Conservation (phyloP, 1,139 yeast species). For the Yamadazyma trypodendri region DNA sequence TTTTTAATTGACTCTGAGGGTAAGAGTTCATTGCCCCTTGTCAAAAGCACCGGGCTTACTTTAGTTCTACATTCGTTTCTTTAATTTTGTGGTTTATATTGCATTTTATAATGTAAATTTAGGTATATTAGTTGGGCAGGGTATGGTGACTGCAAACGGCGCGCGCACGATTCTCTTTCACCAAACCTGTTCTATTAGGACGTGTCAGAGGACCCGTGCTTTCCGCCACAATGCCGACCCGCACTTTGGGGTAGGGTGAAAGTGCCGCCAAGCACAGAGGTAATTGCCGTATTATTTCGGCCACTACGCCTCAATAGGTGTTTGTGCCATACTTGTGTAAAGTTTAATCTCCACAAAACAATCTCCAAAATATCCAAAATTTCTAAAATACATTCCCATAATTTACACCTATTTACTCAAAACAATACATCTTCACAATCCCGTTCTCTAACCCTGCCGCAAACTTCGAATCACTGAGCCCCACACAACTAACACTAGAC, state of each 20-base stretch:
- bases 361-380: too few species aligned
- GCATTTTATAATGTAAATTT: not conserved
- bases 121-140: not conserved
- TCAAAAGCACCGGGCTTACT: too few species aligned
- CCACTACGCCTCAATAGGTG: too few species aligned
- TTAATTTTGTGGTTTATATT: not conserved
- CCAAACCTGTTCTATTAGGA: not conserved
- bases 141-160: slow-evolving; percentile 3
- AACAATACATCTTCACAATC: slow-evolving; percentile 75
- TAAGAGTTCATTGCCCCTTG: too few species aligned
- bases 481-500: slow-evolving; percentile 83
- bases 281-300: too few species aligned
- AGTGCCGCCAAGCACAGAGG: too few species aligned
- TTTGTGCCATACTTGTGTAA: too few species aligned
- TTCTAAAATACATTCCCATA: not conserved
- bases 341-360: too few species aligned
- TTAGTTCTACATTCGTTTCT: not conserved
- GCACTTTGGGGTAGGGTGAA: not conserved
- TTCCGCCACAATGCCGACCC: not conserved
- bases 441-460: slow-evolving; percentile 92
- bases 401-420: slow-evolving; percentile 40
- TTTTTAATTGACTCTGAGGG: not conserved
- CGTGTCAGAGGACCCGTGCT: slow-evolving; percentile 2
- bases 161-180: not conserved
- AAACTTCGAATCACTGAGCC: slow-evolving; percentile 82